These are phyloP conservation scores for Triangularia setosa DNA, from an alignment of 2,329 filamentous ascomycete genomes.

Conservation along the genomic window DNA sequence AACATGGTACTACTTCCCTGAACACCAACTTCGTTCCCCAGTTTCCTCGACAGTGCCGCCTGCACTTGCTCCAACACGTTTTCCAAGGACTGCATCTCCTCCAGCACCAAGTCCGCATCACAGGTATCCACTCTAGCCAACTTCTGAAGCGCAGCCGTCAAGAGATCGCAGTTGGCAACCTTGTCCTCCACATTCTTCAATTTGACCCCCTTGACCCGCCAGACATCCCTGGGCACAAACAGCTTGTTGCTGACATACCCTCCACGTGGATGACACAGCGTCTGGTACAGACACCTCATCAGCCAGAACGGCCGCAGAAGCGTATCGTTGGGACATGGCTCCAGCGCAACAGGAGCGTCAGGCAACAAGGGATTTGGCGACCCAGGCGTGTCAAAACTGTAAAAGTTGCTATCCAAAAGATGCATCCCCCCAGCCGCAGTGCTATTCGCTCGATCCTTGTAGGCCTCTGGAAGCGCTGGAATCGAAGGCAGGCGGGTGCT, in stretches of 20 bases:
- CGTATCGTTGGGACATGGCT: slow-evolving; percentile 85
- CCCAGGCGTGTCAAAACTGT: slow-evolving; percentile 60
- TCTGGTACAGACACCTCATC: slow-evolving; percentile 91
- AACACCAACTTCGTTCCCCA: slow-evolving; percentile 90
- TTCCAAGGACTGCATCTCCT: slow-evolving; percentile 91
- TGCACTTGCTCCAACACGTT: slow-evolving; percentile 83
- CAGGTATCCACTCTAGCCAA: slow-evolving; percentile 79
- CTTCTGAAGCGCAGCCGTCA: slow-evolving; percentile 84
- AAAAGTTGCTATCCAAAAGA: slow-evolving; percentile 80
- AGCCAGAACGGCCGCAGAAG: slow-evolving; percentile 96
- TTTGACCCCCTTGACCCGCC: slow-evolving; percentile 91
- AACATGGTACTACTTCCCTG: slow-evolving; percentile 71
- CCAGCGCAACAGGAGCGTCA: slow-evolving; percentile 72
- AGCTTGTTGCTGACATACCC: slow-evolving; percentile 89
- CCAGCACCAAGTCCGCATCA: slow-evolving; percentile 86
- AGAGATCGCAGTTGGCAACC: slow-evolving; percentile 81
- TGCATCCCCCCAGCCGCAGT: slow-evolving; percentile 66
- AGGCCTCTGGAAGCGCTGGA: slow-evolving; percentile 63
- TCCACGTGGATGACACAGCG: slow-evolving; percentile 82
- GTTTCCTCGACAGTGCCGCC: slow-evolving; percentile 68
- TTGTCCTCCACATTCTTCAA: slow-evolving; percentile 91
- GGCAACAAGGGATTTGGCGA: slow-evolving; percentile 59
- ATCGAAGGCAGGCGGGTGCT: slow-evolving; percentile 52
- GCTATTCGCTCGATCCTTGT: slow-evolving; percentile 54
- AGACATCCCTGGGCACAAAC: slow-evolving; percentile 88